Percentiles rank a stretch among this genome's conserved stretches.
Conservation (phyloP, 208 protist species). For the Leishmania martiniquensis region DNA sequence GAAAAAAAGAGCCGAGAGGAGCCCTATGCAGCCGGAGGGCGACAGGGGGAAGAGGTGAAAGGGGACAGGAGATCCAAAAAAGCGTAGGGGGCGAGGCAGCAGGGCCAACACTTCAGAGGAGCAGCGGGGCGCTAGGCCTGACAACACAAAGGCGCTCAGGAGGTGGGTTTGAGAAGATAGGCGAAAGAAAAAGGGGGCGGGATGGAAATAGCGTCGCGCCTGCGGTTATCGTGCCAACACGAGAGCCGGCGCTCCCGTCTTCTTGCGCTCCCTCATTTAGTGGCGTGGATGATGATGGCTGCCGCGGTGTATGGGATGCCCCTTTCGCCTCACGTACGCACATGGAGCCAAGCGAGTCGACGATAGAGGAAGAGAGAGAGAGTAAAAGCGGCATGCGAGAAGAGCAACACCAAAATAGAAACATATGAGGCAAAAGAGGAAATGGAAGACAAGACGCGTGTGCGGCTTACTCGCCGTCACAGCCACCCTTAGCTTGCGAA, state of each 20-base stretch:
- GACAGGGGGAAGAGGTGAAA: not conserved
- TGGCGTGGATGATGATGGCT: not conserved
- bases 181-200: not conserved
- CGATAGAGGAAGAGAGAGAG: not conserved
- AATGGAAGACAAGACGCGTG: not conserved
- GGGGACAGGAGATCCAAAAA: not conserved
- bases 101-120: not conserved
- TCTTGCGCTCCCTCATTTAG: not conserved
- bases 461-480: not conserved
- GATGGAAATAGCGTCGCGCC: not conserved
- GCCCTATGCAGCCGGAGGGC: not conserved
- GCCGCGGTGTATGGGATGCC: not conserved
- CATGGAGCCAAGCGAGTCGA: not conserved
- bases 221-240: not conserved
- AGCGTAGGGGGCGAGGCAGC: not conserved
- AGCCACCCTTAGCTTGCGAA: not conserved
- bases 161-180: too few relatives aligned
- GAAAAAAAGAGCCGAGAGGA: not conserved
- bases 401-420: too few relatives aligned
- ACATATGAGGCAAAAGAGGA: too few relatives aligned
- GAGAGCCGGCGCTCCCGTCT: not conserved
- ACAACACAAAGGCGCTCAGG: too few relatives aligned
- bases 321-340: not conserved
- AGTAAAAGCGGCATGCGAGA: not conserved
- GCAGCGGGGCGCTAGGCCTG: too few relatives aligned